A percentile compares a stretch with the other conserved stretches of the same genome.
phyloP scores from a whole-genome alignment of 768 basidiomycete species.

The Agrocybe praecox region DNA sequence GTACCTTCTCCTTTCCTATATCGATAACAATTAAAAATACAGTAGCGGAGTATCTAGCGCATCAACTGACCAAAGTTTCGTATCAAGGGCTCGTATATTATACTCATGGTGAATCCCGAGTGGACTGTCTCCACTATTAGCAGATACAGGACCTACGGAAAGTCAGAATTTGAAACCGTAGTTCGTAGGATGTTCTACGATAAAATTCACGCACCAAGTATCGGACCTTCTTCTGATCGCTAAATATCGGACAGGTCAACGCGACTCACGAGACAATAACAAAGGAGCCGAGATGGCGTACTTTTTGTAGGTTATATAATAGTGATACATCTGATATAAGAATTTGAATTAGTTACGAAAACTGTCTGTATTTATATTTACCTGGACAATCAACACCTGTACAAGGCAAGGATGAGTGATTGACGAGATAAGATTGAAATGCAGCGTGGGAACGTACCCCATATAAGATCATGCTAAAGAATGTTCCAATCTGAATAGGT shows the following conservation, averaged over 20 bases:
- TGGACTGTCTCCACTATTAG: conserved; percentile 25
- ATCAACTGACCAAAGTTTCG: conserved; percentile 17
- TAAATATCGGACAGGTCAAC: background rate
- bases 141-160: conserved; percentile 23
- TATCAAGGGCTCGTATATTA: conserved; percentile 25
- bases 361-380: background rate
- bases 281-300: background rate
- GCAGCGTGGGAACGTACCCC: conserved; percentile 11
- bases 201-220: conserved; percentile 6
- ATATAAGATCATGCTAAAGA: conserved; percentile 20
- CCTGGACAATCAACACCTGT: conserved; percentile 12
- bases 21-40: too few species aligned
- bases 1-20: too few species aligned
- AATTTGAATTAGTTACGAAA: background rate
- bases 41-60: too few species aligned
- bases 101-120: conserved; percentile 19
- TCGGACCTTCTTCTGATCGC: conserved; percentile 16
- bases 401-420: background rate
- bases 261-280: too few species aligned
- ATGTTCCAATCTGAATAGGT: conserved; percentile 19
- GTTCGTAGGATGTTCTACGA: too few species aligned
- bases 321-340: conserved; percentile 14
- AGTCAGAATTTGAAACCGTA: too few species aligned
- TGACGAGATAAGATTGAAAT: background rate
- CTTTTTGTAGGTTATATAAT: conserved; percentile 20